phyloP scores from a whole-genome alignment of 495 filamentous ascomycete genomes.

The Daldinia decipiens region DNA sequence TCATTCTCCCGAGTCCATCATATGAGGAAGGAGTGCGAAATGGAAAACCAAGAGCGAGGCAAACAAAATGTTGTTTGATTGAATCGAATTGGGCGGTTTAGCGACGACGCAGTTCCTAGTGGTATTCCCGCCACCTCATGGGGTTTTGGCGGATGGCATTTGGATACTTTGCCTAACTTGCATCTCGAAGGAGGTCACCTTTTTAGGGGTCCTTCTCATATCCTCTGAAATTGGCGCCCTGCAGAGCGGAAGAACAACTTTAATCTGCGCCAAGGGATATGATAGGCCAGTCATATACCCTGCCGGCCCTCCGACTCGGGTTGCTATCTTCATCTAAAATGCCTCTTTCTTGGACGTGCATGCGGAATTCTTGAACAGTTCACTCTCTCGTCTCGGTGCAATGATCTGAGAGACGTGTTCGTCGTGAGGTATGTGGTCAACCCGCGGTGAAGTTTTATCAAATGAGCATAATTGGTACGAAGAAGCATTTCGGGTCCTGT shows the following conservation, averaged over 20 bases:
- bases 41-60: conserved; percentile 9
- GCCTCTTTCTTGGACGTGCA: conserved; percentile 21
- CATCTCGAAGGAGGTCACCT: conserved; percentile 22
- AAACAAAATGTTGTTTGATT: neutral
- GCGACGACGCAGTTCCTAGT: conserved; percentile 17
- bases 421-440: conserved; percentile 13
- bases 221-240: conserved; percentile 38
- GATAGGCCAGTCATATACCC: conserved; percentile 29
- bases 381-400: neutral
- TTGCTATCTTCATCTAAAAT: conserved; percentile 25
- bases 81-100: conserved; percentile 1
- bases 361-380: conserved; percentile 1
- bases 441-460: conserved; percentile 27
- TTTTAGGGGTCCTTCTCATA: conserved; percentile 37
- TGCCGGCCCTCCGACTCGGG: conserved; percentile 30
- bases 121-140: conserved; percentile 34
- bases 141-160: conserved; percentile 36
- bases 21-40: neutral
- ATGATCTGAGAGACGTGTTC: conserved; percentile 9
- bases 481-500: conserved; percentile 22
- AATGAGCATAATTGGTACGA: neutral
- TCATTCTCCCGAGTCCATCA: no score
- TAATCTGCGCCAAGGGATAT: conserved; percentile 36
- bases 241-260: conserved; percentile 41
- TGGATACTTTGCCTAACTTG: conserved; percentile 37